Base-by-base conservation (phyloP, 2,329 filamentous ascomycete genomes). In the Knufia petricola region DNA sequence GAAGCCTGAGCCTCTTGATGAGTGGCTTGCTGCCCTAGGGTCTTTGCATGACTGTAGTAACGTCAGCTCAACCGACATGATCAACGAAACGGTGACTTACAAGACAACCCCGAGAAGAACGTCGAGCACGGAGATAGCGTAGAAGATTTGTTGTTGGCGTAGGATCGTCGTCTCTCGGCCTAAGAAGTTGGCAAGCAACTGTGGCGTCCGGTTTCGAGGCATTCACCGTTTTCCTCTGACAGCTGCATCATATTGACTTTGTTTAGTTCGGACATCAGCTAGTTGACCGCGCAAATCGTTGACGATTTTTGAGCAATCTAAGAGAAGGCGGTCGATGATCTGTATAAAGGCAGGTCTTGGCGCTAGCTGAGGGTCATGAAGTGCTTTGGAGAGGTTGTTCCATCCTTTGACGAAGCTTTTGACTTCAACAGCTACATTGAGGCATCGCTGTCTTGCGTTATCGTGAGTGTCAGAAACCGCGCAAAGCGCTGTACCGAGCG, bases 321-420 rank as follows among this genome's bases (percentile, higher is more conserved):
- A 12, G 21, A 39, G 20, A 15, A 47, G 21, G 44, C 23, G 32
- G 23, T 47, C 44, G 24, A 39, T 26, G 19, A 47, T 47, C 19
- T 47, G 26, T 13, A n/a, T 39, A 30, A 47, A 47, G 9, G 32
- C 21, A 12, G 44, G 32, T 19, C 44, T 30, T 19, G 31, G 12
- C 30, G 38, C 21, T 28, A 47, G 23, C 23, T 47, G 44, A 9
- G 44, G 32, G 31, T 47, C 44, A 15, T 47, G 44, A 6, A 47
- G 34, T 12, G 44, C 31, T 17, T 26, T 47, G 4, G 44, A 37
- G 17, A 47, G 44, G 24, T 47, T 47, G 32, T 23, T 39, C 44
- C 44, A 47, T 20, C 30, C 44, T 47, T 47, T 37, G n/a, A 47
- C 44, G 17, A 47, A 38, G 15, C 21, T n/a, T 30, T 39, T 38